Evolutionary conservation across 2,329 filamentous ascomycete species (phyloP), one percentile per base, ranked within the genome.

Genomic region (Pseudogymnoascus sp.): DNA sequence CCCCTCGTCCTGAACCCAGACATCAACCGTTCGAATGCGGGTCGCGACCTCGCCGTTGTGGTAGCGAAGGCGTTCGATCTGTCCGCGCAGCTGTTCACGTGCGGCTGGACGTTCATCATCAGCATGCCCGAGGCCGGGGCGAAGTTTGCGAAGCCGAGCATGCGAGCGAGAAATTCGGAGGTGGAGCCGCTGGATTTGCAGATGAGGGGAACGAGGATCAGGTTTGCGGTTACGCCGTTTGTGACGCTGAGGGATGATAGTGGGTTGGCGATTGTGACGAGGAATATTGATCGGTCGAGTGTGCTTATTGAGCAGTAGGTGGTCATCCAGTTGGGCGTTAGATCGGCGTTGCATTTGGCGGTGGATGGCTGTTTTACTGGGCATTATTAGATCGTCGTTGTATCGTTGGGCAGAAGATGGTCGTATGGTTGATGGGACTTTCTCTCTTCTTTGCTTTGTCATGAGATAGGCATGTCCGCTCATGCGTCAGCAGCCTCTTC

Each of bases 221-320:
- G 79, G 62, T 75, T 84, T 1, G 79, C 82, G 29, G 79, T 82
- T 4, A 83, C 82, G 0, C 82, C 82, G 0, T 77, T 80, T 7
- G 77, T 85, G 53, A 83, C 81, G 1, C 78, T 82, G 67, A 77
- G 81, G 33, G 81, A 83, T 66, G 81, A 84, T 38, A 65, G 67
- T 33, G 67, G 67, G 24, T 29, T 50, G 44, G 44, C 44, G 44
- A 50, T 50, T 50, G 44, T 50, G 44, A 50, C 44, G 24, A 50
- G 44, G 24, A 50, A 50, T 50, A 50, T 50, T 29, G 44, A 50
- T 50, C 24, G 24, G 24, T 50, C 44, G 44, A 50, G 44, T 50
- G 44, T 50, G 44, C 44, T 50, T 50, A 50, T 50, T 50, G 44
- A 50, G 44, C 44, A 50, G 44, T 47, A 47, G 44, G 24, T 14